Evolutionary conservation across 306 rosid genomes (phyloP).

Genomic region (Rosa multiflora): DNA sequence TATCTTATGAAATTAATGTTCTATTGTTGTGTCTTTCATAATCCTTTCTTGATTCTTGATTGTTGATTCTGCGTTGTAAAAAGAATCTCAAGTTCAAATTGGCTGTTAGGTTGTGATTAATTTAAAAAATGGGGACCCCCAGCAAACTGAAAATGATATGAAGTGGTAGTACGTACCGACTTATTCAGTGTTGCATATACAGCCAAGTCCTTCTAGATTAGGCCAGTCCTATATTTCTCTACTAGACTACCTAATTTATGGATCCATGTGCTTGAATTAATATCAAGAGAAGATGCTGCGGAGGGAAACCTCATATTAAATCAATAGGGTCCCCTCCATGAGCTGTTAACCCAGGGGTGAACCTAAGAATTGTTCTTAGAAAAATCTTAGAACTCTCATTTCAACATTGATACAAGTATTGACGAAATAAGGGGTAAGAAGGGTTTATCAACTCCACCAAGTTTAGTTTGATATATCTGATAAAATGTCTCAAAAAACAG

Average conservation of each 20-base stretch:
- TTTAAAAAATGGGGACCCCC: background rate
- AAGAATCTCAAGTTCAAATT: background rate
- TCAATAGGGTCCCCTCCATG: constrained; percentile 13
- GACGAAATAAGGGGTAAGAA: too few relatives aligned
- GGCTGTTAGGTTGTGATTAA: background rate
- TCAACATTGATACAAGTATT: too few relatives aligned
- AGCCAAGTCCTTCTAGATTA: background rate
- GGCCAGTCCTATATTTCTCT: background rate
- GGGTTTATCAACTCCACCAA: too few relatives aligned
- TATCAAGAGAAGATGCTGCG: background rate
- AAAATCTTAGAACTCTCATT: background rate
- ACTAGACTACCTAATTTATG: constrained; percentile 16
- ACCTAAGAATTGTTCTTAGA: too few relatives aligned
- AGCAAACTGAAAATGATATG: background rate
- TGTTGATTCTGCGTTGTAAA: background rate
- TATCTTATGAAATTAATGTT: too few relatives aligned
- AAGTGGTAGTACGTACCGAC: background rate
- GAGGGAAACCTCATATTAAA: background rate
- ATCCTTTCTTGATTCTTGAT: background rate
- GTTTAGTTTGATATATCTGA: too few relatives aligned
- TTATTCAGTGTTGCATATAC: background rate
- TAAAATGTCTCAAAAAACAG: background rate
- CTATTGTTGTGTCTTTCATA: too few relatives aligned
- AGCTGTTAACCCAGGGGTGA: too few relatives aligned
- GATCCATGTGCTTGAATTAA: constrained; percentile 19